These are phyloP conservation scores for Pyrenopolyporus hunteri DNA, from an alignment of 495 filamentous ascomycete genomes.

Conservation along the genomic window DNA sequence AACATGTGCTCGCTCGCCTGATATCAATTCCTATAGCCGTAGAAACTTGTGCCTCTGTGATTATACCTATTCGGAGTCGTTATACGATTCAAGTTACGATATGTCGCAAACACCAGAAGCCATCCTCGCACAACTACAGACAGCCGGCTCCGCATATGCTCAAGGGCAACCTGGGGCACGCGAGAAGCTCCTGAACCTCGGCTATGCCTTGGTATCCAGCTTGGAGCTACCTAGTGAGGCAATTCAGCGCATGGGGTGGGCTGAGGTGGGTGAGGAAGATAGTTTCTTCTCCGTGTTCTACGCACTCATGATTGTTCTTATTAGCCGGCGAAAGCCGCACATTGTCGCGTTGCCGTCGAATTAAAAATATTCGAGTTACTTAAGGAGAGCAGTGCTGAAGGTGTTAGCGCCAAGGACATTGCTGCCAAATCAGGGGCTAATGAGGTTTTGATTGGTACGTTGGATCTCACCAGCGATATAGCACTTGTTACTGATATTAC, in stretches of 20 bases:
- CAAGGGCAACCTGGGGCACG: slow-evolving; percentile 44
- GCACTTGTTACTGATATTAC: background rate
- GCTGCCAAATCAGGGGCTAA: slow-evolving; percentile 42
- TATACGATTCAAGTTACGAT: no score
- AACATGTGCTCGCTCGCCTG: no score
- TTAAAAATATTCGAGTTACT: slow-evolving; percentile 46
- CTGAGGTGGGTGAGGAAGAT: slow-evolving; percentile 41
- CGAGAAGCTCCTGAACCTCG: slow-evolving; percentile 45
- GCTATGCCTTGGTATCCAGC: slow-evolving; percentile 41
- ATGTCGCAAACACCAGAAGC: slow-evolving; percentile 15
- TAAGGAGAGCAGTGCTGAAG: slow-evolving; percentile 36
- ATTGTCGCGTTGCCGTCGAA: slow-evolving; percentile 46
- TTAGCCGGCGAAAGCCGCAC: slow-evolving; percentile 48
- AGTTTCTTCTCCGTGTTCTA: background rate
- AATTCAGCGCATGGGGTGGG: slow-evolving; percentile 50
- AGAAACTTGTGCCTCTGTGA: no score
- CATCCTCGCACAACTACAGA: slow-evolving; percentile 25
- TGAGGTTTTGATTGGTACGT: slow-evolving; percentile 31
- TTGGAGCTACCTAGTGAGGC: slow-evolving; percentile 49
- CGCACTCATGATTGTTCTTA: background rate
- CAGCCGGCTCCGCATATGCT: slow-evolving; percentile 35
- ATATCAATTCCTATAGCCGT: no score
- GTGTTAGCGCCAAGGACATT: slow-evolving; percentile 34
- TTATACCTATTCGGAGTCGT: no score
- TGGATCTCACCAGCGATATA: no score